Percentiles rank a stretch among this genome's conserved stretches.
phyloP scores from a whole-genome alignment of 2,329 filamentous ascomycete genomes.

The Exophiala phaeomuriformis region DNA sequence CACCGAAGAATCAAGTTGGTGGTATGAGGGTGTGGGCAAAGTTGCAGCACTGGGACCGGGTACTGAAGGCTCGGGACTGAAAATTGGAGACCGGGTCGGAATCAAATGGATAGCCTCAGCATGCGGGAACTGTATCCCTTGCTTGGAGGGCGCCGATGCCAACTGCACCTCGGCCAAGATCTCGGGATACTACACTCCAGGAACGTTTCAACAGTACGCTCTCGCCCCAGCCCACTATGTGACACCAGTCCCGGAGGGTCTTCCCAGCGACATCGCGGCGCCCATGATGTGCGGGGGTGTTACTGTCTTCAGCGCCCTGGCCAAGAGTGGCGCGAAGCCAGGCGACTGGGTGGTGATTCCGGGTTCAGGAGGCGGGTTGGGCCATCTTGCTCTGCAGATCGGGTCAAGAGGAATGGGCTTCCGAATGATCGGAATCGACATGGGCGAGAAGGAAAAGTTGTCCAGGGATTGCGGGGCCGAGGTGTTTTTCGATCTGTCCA shows the following conservation, averaged over 20 bases:
- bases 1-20: slow-evolving; percentile 56
- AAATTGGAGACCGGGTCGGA: slow-evolving; percentile 61
- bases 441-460: slow-evolving; percentile 53
- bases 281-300: slow-evolving; percentile 58
- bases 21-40: slow-evolving; percentile 61
- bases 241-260: slow-evolving; percentile 58
- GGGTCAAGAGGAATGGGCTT: slow-evolving; percentile 54
- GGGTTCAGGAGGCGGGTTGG: slow-evolving; percentile 57
- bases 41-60: slow-evolving; percentile 60
- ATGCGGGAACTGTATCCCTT: slow-evolving; percentile 50
- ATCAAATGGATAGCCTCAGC: slow-evolving; percentile 60
- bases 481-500: slow-evolving; percentile 57
- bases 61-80: slow-evolving; percentile 45
- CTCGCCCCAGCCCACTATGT: slow-evolving; percentile 60
- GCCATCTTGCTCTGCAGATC: slow-evolving; percentile 57
- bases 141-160: slow-evolving; percentile 49
- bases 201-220: slow-evolving; percentile 66
- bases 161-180: slow-evolving; percentile 51
- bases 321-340: slow-evolving; percentile 52
- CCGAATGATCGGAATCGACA: slow-evolving; percentile 59
- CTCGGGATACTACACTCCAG: slow-evolving; percentile 61
- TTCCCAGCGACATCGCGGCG: slow-evolving; percentile 55
- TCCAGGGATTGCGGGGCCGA: slow-evolving; percentile 57
- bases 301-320: slow-evolving; percentile 52
- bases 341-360: slow-evolving; percentile 56